Evolutionary conservation across 257 asterid species (phyloP).

Genomic region (Lycium barbarum): DNA sequence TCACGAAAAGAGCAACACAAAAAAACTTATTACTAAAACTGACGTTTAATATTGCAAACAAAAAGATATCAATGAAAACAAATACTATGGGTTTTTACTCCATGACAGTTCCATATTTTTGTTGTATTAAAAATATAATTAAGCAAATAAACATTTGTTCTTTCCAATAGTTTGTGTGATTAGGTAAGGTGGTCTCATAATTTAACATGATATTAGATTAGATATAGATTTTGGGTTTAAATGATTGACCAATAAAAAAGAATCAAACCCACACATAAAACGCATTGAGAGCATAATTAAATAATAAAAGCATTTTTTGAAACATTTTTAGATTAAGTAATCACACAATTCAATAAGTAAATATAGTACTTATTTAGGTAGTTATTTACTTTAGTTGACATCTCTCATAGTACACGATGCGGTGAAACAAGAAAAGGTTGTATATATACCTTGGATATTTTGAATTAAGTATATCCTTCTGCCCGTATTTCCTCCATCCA

Average conservation of each 20-base stretch:
- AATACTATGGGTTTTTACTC: background rate
- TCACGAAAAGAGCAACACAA: background rate
- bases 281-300: background rate
- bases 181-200: background rate
- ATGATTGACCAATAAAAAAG: background rate
- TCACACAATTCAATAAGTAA: background rate
- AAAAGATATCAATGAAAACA: background rate
- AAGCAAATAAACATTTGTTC: background rate
- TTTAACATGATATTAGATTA: background rate
- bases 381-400: no score
- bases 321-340: background rate
- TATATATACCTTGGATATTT: conserved; percentile 24
- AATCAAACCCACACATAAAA: background rate
- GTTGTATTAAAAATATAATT: background rate
- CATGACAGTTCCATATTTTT: background rate
- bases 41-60: background rate
- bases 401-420: background rate
- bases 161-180: no score
- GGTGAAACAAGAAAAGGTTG: background rate
- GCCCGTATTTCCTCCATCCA: conserved; percentile 25
- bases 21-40: background rate
- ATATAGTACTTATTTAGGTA: no score
- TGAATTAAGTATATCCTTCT: conserved; percentile 19
- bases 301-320: no score
- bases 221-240: background rate